Conservation (phyloP, 1,284 basidiomycete species). For the Grifola frondosa region DNA sequence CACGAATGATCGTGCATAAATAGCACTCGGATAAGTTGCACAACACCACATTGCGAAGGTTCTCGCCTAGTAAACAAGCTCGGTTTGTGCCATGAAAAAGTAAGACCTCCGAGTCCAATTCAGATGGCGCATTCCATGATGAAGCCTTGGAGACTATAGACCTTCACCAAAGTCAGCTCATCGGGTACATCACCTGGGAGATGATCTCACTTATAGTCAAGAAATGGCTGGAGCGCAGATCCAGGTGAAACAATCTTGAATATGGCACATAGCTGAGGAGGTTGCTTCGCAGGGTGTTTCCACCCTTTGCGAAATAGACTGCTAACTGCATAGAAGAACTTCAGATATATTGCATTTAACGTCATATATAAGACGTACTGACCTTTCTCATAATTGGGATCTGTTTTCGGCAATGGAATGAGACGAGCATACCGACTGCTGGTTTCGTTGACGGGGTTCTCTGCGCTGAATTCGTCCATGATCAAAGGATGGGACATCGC, state of each 20-base stretch:
- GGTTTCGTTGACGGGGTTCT: conserved; percentile 10
- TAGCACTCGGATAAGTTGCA: conserved; percentile 48
- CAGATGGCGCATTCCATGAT: conserved; percentile 25
- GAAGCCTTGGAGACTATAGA: too few species aligned
- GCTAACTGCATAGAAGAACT: conserved; percentile 43
- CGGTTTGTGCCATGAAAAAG: conserved; percentile 64
- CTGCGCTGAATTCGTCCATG: conserved; percentile 14
- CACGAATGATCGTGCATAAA: conserved; percentile 52
- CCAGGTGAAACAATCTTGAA: conserved; percentile 52
- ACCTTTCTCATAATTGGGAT: conserved; percentile 9
- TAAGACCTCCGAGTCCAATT: conserved; percentile 44
- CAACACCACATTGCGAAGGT: conserved; percentile 39
- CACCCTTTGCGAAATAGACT: conserved; percentile 52
- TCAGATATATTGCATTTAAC: not conserved
- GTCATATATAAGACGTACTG: not conserved
- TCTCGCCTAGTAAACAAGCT: conserved; percentile 52
- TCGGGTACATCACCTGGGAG: too few species aligned
- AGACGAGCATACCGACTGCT: conserved; percentile 9
- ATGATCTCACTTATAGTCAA: conserved; percentile 45
- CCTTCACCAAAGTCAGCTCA: too few species aligned
- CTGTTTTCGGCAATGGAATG: conserved; percentile 1
- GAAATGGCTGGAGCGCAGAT: conserved; percentile 44
- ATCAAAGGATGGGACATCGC: too few species aligned
- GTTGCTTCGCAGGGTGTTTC: conserved; percentile 53
- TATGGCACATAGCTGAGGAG: conserved; percentile 49